A percentile compares a stretch with the other conserved stretches of the same genome.
phyloP scores from a whole-genome alignment of 164 flowering plant species.

The Vitis rupestris region DNA sequence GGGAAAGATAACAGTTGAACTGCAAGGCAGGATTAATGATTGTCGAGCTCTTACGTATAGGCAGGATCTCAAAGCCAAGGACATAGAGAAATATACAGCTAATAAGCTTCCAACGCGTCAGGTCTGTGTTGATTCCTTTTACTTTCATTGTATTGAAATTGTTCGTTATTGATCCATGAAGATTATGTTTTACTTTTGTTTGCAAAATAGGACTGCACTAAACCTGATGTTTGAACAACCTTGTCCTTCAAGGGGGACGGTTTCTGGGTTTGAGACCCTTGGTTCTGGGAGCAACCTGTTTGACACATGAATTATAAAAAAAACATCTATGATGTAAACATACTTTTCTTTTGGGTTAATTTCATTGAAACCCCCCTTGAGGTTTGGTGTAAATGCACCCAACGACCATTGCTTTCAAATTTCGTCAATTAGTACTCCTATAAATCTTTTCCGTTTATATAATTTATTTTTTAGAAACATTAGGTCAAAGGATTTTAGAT shows the following conservation, averaged over 20 bases:
- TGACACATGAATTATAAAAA: too few relatives aligned
- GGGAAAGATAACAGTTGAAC: constrained; percentile 74
- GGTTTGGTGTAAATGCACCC: too few relatives aligned
- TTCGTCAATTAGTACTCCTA: too few relatives aligned
- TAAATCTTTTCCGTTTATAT: too few relatives aligned
- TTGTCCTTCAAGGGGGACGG: background rate
- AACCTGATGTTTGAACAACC: background rate
- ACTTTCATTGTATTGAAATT: background rate
- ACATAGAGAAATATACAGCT: constrained; percentile 50
- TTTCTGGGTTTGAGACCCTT: background rate
- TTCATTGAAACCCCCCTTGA: too few relatives aligned
- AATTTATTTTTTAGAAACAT: too few relatives aligned
- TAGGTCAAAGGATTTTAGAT: too few relatives aligned
- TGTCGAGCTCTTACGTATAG: constrained; percentile 68
- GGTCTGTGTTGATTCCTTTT: constrained; percentile 33
- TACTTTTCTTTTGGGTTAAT: too few relatives aligned
- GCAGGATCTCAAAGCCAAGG: constrained; percentile 72
- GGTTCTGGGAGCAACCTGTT: too few relatives aligned
- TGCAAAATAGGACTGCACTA: background rate
- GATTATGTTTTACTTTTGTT: background rate
- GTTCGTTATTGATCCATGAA: background rate
- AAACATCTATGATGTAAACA: too few relatives aligned
- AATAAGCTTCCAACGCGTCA: constrained; percentile 74
- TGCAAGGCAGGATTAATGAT: constrained; percentile 77
- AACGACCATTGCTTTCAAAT: too few relatives aligned